Evolutionary conservation across 768 basidiomycete species (phyloP).

Genomic region (Thelephora ganbajun): DNA sequence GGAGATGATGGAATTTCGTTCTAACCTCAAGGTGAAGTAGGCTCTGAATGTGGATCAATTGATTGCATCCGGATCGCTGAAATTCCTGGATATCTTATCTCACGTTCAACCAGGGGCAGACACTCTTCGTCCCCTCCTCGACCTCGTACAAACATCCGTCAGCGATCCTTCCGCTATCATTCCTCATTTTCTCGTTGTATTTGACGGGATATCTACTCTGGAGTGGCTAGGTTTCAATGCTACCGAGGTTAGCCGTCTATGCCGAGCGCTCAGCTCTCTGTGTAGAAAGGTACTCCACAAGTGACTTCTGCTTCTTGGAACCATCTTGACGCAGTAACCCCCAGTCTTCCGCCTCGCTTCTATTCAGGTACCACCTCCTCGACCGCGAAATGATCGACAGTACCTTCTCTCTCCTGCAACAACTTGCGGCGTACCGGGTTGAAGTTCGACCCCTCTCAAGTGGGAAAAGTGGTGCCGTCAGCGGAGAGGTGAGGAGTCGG

Average conservation of each 20-base stretch:
- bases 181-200: constrained; percentile 24
- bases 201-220: constrained; percentile 58
- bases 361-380: constrained; percentile 51
- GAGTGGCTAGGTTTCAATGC: constrained; percentile 56
- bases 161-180: constrained; percentile 15
- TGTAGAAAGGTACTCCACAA: constrained; percentile 36
- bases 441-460: constrained; percentile 61
- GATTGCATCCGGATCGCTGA: constrained; percentile 24
- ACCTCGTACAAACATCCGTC: constrained; percentile 5
- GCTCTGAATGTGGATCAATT: constrained; percentile 20
- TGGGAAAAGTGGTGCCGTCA: constrained; percentile 65
- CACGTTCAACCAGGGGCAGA: constrained; percentile 15
- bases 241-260: constrained; percentile 39
- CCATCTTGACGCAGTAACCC: neutral
- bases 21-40: constrained; percentile 9
- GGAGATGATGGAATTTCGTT: neutral
- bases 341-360: constrained; percentile 37
- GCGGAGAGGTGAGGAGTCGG: constrained; percentile 45
- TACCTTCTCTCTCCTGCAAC: constrained; percentile 42
- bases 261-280: constrained; percentile 40
- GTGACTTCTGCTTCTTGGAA: too few species aligned
- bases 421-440: constrained; percentile 53
- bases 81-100: constrained; percentile 40
- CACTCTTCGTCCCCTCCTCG: constrained; percentile 9
- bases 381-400: constrained; percentile 43